Evolutionary conservation across 768 basidiomycete genomes (phyloP), one percentile per base, ranked within the genome.

Genomic region (Suillus lakei): DNA sequence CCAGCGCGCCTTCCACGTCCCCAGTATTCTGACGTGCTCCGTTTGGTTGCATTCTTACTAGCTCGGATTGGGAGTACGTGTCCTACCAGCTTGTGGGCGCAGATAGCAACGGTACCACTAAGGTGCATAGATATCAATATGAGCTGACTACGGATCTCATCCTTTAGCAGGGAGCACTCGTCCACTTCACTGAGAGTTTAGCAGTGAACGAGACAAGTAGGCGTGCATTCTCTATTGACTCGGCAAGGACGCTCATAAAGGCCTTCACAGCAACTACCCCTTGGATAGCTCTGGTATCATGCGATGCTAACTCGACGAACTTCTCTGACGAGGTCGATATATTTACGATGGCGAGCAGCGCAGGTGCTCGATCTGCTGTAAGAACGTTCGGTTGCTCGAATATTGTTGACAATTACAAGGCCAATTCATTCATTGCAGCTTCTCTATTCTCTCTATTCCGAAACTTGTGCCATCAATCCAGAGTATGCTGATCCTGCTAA

Each of bases 231-330:
- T 39, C 3, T 39, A 10, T 26, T 1, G 18, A 26, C 38, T 58
- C 26, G 38, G 26, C 18, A 16, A 59, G 28, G 39, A n/a, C 60
- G 21, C 32, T 69, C 68, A 58, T 60, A 61, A 64, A 59, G 43
- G 70, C 46, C 50, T 60, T 69, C 65, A 41, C 67, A 32, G 69
- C 73, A 85, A 82, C 79, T 6, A 93, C 95, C 0, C 94, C 96
- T 4, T 98, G 95, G 95, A 91, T 98, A 70, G 96, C 96, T 15
- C 83, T 96, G 68, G 85, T 98, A 58, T 85, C 88, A 4, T 97
- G 95, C 76, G 95, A 96, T 72, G 72, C 74, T 63, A 95, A 96
- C 74, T 83, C 89, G 21, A 92, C 92, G 18, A 79, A 85, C 65
- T 80, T 86, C 4, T 87, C 88, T 1, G 73, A 80, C 60, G 81